Conservation (phyloP, 306 rosid species). For the Malus sieversii region DNA sequence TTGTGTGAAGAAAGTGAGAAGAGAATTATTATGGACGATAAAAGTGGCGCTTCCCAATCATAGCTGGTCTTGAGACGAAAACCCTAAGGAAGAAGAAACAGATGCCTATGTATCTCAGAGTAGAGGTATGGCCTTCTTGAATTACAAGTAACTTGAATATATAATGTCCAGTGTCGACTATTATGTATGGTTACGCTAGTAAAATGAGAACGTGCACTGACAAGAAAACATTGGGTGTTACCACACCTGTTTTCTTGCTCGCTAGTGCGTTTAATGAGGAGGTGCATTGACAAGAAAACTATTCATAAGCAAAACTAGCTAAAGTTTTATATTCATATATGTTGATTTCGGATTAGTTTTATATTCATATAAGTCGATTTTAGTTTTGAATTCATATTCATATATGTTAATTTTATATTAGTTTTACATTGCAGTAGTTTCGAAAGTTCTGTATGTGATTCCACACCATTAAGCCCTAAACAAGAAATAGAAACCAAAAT, state of each 20-base stretch:
- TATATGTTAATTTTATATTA: no score
- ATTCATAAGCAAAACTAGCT: no score
- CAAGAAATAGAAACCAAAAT: slow-evolving; percentile 15
- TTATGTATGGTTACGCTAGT: background rate
- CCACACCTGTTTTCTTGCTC: no score
- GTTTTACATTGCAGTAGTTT: slow-evolving; percentile 10
- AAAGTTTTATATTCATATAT: background rate
- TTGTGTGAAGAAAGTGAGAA: slow-evolving; percentile 28
- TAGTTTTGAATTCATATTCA: background rate
- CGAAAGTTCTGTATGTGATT: slow-evolving; percentile 24
- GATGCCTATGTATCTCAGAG: slow-evolving; percentile 16
- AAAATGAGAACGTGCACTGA: background rate
- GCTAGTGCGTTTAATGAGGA: no score
- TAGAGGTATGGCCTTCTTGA: slow-evolving; percentile 36
- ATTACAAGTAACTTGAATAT: background rate
- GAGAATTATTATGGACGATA: slow-evolving; percentile 19
- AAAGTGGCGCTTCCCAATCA: slow-evolving; percentile 30
- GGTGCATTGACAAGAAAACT: no score
- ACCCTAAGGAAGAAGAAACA: slow-evolving; percentile 17
- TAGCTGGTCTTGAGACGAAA: slow-evolving; percentile 20
- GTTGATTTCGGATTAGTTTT: no score
- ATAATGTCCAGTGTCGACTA: background rate
- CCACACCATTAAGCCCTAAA: slow-evolving; percentile 19
- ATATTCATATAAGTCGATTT: background rate
- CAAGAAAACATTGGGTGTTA: no score